Evolutionary conservation across 805 yeast species (phyloP).

Genomic region (Ogataea nitratoaversa): DNA sequence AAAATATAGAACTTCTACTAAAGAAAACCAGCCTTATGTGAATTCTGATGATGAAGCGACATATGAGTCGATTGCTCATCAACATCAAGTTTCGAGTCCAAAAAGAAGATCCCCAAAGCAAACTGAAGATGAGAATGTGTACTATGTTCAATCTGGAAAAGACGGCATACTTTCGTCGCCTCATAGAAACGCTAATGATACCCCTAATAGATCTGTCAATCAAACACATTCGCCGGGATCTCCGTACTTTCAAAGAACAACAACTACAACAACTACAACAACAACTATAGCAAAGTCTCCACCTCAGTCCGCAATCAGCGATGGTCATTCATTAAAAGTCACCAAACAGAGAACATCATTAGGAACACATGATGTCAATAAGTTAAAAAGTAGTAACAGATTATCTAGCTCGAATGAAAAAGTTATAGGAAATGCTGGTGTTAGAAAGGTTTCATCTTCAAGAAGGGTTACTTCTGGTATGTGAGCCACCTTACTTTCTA

Average conservation of each 20-base stretch:
- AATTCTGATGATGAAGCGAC: constrained; percentile 34
- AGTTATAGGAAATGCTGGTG: constrained; percentile 32
- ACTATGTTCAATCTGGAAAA: constrained; percentile 10
- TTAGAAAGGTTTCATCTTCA: constrained; percentile 32
- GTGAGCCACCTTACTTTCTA: constrained; percentile 1
- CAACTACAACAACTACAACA: constrained; percentile 47
- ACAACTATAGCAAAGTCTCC: constrained; percentile 34
- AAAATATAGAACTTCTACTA: constrained; percentile 44
- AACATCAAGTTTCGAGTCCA: constrained; percentile 23
- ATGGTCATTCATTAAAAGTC: constrained; percentile 16
- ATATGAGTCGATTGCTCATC: constrained; percentile 18
- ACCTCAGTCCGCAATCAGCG: constrained; percentile 18
- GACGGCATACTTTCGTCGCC: constrained; percentile 13
- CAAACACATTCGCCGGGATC: constrained; percentile 27
- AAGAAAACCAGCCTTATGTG: constrained; percentile 28
- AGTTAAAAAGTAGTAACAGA: constrained; percentile 19
- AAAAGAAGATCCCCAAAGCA: constrained; percentile 15
- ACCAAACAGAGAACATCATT: constrained; percentile 27
- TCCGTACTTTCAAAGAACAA: constrained; percentile 39
- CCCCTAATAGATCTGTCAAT: constrained; percentile 19
- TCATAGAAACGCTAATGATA: constrained; percentile 11
- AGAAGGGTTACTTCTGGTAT: constrained; percentile 22
- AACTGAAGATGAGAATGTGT: constrained; percentile 19
- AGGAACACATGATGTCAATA: constrained; percentile 17
- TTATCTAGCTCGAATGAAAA: constrained; percentile 25